These are phyloP conservation scores for Lipomyces spencermartinsiae DNA, from an alignment of 805 yeast genomes.

Conservation along the genomic window DNA sequence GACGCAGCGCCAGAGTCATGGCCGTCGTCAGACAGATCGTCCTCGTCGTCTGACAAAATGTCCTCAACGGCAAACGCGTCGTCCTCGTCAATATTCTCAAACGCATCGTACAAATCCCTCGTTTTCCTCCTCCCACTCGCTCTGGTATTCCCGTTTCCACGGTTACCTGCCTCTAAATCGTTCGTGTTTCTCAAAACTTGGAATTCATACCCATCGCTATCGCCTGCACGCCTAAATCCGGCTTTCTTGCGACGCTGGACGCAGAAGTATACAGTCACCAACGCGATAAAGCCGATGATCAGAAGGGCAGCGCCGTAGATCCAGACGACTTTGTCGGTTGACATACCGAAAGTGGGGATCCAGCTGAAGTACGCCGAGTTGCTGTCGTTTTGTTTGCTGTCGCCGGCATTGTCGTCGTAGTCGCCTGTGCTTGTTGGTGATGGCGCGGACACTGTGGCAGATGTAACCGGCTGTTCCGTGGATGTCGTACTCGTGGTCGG, in stretches of 20 bases:
- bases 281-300: conserved; percentile 52
- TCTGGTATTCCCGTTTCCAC: conserved; percentile 8
- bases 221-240: conserved; percentile 46
- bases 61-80: conserved; percentile 36
- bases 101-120: conserved; percentile 36
- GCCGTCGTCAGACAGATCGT: conserved; percentile 25
- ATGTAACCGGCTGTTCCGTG: conserved; percentile 8
- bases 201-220: conserved; percentile 66
- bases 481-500: conserved; percentile 24
- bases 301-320: conserved; percentile 51
- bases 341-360: conserved; percentile 46
- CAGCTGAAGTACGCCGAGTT: conserved; percentile 30
- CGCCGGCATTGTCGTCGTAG: conserved; percentile 21
- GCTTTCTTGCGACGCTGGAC: conserved; percentile 49
- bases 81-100: conserved; percentile 37
- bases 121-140: conserved; percentile 27
- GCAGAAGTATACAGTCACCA: conserved; percentile 49
- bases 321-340: conserved; percentile 43
- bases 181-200: conserved; percentile 55
- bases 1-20: conserved; percentile 11
- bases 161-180: conserved; percentile 15
- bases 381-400: conserved; percentile 9
- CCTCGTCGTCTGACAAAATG: conserved; percentile 31
- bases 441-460: conserved; percentile 11
- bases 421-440: conserved; percentile 16